A percentile compares a stretch with the other conserved stretches of the same genome.
Evolutionary conservation across 2,329 filamentous ascomycete genomes (phyloP).

Genomic region (Plenodomus tracheiphilus): DNA sequence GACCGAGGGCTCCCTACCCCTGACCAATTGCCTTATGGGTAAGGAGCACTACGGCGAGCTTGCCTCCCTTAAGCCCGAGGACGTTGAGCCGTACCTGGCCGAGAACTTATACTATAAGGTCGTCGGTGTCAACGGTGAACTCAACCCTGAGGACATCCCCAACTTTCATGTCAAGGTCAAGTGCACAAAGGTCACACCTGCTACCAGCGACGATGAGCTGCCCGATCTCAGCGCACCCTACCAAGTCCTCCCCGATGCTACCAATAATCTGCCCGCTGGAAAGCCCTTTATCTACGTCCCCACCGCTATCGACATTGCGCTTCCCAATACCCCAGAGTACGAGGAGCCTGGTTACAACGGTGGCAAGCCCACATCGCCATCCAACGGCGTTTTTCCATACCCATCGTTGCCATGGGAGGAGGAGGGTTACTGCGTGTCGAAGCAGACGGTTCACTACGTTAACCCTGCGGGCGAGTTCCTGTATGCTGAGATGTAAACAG

Average conservation of each 20-base stretch:
- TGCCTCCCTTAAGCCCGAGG: slow-evolving; percentile 34
- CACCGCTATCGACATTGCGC: slow-evolving; percentile 19
- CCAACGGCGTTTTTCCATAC: slow-evolving; percentile 17
- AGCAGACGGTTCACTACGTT: slow-evolving; percentile 41
- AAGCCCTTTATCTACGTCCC: slow-evolving; percentile 34
- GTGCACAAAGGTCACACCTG: slow-evolving; percentile 35
- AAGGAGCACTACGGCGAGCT: slow-evolving; percentile 36
- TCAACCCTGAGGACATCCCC: slow-evolving; percentile 32
- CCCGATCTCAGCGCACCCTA: slow-evolving; percentile 35
- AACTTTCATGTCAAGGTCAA: slow-evolving; percentile 40
- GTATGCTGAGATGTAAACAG: slow-evolving; percentile 25
- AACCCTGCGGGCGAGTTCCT: slow-evolving; percentile 38
- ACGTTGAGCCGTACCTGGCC: slow-evolving; percentile 40
- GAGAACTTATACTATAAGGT: slow-evolving; percentile 42
- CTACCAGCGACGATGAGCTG: slow-evolving; percentile 26
- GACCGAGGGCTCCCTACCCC: slow-evolving; percentile 36
- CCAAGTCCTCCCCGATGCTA: slow-evolving; percentile 28
- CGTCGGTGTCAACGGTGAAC: slow-evolving; percentile 35
- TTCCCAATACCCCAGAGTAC: slow-evolving; percentile 19
- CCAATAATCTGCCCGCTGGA: slow-evolving; percentile 33
- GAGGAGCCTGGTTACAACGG: slow-evolving; percentile 8
- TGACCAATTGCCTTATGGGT: slow-evolving; percentile 41
- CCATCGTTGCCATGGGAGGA: slow-evolving; percentile 28
- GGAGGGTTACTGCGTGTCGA: slow-evolving; percentile 34
- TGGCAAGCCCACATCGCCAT: slow-evolving; percentile 6